Conservation (phyloP, 352 stramenopile genomes). For the Phytophthora uliginosa region DNA sequence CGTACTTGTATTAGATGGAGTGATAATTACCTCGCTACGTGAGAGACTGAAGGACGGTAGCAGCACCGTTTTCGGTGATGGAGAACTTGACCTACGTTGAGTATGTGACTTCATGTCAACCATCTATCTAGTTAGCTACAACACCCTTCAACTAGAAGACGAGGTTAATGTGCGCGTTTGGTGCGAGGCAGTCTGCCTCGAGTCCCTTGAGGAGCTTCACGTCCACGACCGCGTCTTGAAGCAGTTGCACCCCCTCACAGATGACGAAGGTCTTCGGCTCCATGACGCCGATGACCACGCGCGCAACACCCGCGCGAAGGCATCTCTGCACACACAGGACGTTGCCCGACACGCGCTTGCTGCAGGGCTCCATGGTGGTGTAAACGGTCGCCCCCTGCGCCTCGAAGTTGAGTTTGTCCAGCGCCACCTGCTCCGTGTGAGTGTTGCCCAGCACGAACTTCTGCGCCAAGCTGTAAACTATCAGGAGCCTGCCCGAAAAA, state of each 20-base stretch:
- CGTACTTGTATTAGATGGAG: too few species aligned
- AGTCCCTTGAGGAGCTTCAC: constrained; percentile 80
- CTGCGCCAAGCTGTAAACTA: too few species aligned
- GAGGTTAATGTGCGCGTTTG: constrained; percentile 80
- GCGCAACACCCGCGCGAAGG: constrained; percentile 66
- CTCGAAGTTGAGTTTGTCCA: constrained; percentile 83
- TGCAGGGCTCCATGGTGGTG: constrained; percentile 93
- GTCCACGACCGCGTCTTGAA: constrained; percentile 72
- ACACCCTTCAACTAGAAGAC: constrained; percentile 47
- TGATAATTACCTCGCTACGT: too few species aligned
- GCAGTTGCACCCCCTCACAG: constrained; percentile 82
- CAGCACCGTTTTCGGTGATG: too few species aligned
- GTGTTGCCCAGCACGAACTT: constrained; percentile 92
- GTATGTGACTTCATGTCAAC: background rate
- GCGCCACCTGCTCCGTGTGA: constrained; percentile 89
- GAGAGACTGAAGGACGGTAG: too few species aligned
- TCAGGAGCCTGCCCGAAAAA: too few species aligned
- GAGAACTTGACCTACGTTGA: too few species aligned
- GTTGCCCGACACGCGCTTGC: constrained; percentile 87
- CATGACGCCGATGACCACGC: constrained; percentile 88
- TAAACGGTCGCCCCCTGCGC: constrained; percentile 81
- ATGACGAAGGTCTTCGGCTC: constrained; percentile 91
- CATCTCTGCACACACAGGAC: constrained; percentile 85
- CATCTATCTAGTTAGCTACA: background rate
- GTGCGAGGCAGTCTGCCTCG: constrained; percentile 78